Base-by-base conservation (phyloP, 2,329 filamentous ascomycete genomes). In the Shiraia bambusicola region DNA sequence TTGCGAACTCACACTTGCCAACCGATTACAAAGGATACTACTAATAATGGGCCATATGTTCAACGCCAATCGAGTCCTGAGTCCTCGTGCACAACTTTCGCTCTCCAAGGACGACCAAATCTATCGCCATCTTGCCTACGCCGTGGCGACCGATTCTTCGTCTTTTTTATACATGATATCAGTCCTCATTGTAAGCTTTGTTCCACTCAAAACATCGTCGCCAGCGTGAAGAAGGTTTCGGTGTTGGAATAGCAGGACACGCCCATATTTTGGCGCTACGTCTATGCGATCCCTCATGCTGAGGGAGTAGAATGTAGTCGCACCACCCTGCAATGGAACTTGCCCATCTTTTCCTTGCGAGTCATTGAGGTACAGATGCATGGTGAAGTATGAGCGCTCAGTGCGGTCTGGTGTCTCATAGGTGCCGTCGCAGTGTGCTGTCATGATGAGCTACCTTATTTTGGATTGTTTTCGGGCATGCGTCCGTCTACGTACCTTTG, bases 361-460 rank as follows among this genome's bases (percentile, higher is more conserved):
- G 19, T 76, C 74, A 47, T 74, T 79, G 34, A 80, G 64, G 50
- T 82, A 82, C 12, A 82, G 51, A 45, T 82, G 79, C 22, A 82
- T 56, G 0, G 79, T 82, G 49, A 75, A 79, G 36, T 74, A 75
- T 1, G 76, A 77, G 10, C 66, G 60, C 60, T 80, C 73, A 14
- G 63, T 70, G 6, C 72, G n/a, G 38, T 81, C 76, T 0, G 76
- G 74, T 12, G 80, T 83, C 35, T 71, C 71, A 53, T 86, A 92
- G 0, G 71, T 56, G 0, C 79, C 82, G 59, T 92, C 87, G 51
- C 78, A 83, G 60, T 92, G 87, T 3, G 83, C 82, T 68, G 38
- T 13, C 14, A 16, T 26, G 16, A 37, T 66, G 34, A 63, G 49
- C 28, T n/a, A n/a, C n/a, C n/a, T n/a, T n/a, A 38, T 13, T 34